phyloP scores from a whole-genome alignment of 2,329 filamentous ascomycete genomes.

The Alternaria brassicae region DNA sequence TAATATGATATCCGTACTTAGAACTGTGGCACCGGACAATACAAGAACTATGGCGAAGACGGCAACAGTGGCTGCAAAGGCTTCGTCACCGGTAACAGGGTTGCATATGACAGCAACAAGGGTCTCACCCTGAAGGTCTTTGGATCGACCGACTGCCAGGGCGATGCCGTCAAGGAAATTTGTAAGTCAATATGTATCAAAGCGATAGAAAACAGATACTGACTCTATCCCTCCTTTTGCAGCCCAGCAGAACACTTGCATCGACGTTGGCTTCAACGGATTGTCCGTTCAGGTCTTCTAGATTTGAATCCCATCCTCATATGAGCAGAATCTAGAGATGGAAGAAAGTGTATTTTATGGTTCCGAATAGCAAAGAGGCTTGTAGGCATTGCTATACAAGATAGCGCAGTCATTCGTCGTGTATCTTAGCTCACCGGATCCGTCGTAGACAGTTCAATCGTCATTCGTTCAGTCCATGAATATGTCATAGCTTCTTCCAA shows the following conservation, averaged over 20 bases:
- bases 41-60: neutral
- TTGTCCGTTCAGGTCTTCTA: neutral
- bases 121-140: neutral
- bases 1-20: neutral
- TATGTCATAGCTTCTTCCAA: neutral
- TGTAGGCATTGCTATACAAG: neutral
- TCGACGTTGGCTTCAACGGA: neutral
- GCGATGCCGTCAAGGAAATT: neutral
- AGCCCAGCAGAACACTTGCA: neutral
- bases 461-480: neutral
- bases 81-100: neutral
- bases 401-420: neutral
- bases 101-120: neutral
- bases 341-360: neutral
- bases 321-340: neutral
- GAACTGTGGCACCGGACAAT: neutral
- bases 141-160: neutral
- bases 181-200: neutral
- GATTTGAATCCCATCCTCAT: neutral
- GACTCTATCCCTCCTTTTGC: neutral
- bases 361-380: neutral
- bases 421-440: neutral
- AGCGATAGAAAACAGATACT: neutral
- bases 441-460: accelerated
- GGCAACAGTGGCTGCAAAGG: neutral